Evolutionary conservation across 2,329 filamentous ascomycete species (phyloP).

Genomic region (Xylariaceae sp.): DNA sequence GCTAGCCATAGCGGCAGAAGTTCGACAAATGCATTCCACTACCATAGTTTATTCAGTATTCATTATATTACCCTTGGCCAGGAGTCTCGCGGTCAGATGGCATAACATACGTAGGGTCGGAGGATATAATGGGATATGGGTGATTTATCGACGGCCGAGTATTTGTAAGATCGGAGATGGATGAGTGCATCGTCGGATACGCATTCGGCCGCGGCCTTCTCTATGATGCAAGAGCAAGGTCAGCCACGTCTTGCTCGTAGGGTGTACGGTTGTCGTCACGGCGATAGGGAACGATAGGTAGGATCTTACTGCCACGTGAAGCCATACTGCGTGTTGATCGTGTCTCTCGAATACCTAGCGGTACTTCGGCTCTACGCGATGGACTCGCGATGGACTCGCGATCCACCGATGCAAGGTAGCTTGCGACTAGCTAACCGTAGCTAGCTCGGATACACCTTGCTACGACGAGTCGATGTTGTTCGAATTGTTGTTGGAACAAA

Average conservation of each 20-base stretch:
- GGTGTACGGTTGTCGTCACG: not conserved
- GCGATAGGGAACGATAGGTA: not conserved
- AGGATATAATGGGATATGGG: conserved; percentile 90
- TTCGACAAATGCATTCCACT: conserved; percentile 98
- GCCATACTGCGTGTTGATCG: conserved; percentile 31
- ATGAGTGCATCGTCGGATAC: conserved; percentile 85
- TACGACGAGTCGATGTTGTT: not conserved
- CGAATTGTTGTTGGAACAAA: not conserved
- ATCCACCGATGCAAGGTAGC: not conserved
- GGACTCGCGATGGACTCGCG: not conserved
- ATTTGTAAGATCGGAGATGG: conserved; percentile 94
- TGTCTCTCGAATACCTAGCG: not conserved
- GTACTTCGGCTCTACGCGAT: not conserved
- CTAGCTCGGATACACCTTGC: conserved; percentile 1
- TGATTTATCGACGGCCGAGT: conserved; percentile 94
- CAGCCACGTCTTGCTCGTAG: conserved; percentile 6
- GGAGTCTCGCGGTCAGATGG: conserved; percentile 1
- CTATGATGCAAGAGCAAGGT: conserved; percentile 28
- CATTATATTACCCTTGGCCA: not conserved
- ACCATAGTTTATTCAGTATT: conserved; percentile 28
- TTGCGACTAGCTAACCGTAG: not conserved
- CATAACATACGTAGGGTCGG: conserved; percentile 76
- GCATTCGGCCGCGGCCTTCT: conserved; percentile 59
- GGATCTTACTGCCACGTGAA: conserved; percentile 34
- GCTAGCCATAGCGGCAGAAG: conserved; percentile 92